These are phyloP conservation scores for Coemansia sp. DNA, from an alignment of 192 early-diverging fungal genomes.

Conservation along the genomic window DNA sequence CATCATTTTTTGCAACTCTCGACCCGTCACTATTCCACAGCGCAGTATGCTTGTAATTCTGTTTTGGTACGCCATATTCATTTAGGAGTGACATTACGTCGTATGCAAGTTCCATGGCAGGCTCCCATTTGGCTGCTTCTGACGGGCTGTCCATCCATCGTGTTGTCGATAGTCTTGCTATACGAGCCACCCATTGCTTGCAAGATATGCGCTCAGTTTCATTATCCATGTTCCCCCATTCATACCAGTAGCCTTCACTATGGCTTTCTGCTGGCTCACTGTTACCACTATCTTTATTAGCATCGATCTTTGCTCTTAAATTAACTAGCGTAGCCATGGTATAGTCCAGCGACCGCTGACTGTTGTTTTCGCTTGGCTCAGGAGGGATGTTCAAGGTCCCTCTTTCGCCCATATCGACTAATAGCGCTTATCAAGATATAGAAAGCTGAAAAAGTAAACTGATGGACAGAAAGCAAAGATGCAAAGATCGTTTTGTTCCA, in stretches of 20 bases:
- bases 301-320: neutral
- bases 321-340: slow-evolving; percentile 3
- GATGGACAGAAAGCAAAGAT: neutral
- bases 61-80: neutral
- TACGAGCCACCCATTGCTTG: slow-evolving; percentile 9
- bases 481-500: no score
- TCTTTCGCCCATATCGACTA: neutral
- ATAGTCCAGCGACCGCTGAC: neutral
- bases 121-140: neutral
- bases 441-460: neutral
- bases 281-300: neutral
- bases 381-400: neutral
- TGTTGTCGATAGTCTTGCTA: neutral
- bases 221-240: slow-evolving; percentile 5
- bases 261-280: neutral
- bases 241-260: slow-evolving; percentile 3
- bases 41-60: neutral
- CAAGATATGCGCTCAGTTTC: slow-evolving; percentile 1
- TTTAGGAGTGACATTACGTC: neutral
- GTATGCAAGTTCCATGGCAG: slow-evolving; percentile 1
- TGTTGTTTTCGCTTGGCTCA: neutral
- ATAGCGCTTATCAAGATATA: neutral
- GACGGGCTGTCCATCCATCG: neutral
- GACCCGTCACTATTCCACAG: slow-evolving; percentile 7
- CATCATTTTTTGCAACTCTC: neutral